These are phyloP conservation scores for Saitozyma podzolica DNA, from an alignment of 768 basidiomycete genomes.

Conservation along the genomic window DNA sequence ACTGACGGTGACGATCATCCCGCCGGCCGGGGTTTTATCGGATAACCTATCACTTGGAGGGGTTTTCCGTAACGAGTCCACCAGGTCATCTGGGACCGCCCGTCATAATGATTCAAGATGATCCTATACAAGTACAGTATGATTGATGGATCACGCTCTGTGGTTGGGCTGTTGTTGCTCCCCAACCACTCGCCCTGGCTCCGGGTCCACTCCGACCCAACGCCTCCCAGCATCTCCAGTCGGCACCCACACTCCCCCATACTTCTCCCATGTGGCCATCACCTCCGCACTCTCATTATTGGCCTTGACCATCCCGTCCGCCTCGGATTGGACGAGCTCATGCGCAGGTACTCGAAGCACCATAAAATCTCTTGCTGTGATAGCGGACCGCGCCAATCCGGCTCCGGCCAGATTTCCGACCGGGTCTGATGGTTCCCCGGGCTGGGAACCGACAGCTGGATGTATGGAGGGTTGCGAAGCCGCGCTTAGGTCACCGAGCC, in stretches of 20 bases:
- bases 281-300: slow-evolving; percentile 19
- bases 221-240: slow-evolving; percentile 2
- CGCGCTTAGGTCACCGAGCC: slow-evolving; percentile 8
- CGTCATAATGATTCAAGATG: background rate
- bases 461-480: too few relatives aligned
- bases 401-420: background rate
- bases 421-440: background rate
- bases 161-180: background rate
- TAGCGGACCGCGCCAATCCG: slow-evolving; percentile 15
- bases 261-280: slow-evolving; percentile 22
- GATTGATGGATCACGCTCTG: background rate
- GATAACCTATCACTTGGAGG: too few relatives aligned
- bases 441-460: background rate
- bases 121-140: background rate
- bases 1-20: too few relatives aligned
- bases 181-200: background rate
- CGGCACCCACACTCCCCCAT: slow-evolving; percentile 27
- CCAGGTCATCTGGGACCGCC: background rate
- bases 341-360: slow-evolving; percentile 36
- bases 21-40: too few relatives aligned
- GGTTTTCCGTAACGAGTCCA: background rate
- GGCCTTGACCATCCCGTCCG: slow-evolving; percentile 12
- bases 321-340: slow-evolving; percentile 36
- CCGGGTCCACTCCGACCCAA: slow-evolving; percentile 18
- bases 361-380: slow-evolving; percentile 49